Conservation (phyloP, 2,329 filamentous ascomycete genomes). For the Teratosphaeria gauchensis region DNA sequence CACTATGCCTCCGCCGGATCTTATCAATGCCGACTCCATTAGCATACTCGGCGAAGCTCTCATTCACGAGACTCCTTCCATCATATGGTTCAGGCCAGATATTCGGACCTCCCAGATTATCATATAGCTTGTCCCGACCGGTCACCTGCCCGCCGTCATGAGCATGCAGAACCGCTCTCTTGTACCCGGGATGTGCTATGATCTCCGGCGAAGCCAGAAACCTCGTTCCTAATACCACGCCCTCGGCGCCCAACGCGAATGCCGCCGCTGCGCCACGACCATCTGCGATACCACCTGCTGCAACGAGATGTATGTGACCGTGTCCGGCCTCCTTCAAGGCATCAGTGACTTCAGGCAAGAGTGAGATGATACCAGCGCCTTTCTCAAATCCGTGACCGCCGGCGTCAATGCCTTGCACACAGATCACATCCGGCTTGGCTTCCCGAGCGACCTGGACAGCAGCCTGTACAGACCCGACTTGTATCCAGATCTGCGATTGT, state of each 20-base stretch:
- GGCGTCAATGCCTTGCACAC: conserved; percentile 55
- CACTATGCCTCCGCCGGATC: conserved; percentile 36
- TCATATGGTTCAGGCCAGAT: conserved; percentile 51
- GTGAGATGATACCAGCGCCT: conserved; percentile 45
- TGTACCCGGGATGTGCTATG: conserved; percentile 37
- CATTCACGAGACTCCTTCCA: conserved; percentile 49
- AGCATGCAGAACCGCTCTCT: conserved; percentile 36
- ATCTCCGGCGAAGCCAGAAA: conserved; percentile 48
- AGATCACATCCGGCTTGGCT: conserved; percentile 46
- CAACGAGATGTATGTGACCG: conserved; percentile 40
- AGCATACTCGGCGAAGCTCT: conserved; percentile 36
- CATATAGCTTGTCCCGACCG: conserved; percentile 42
- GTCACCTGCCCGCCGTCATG: conserved; percentile 44
- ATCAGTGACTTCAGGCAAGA: conserved; percentile 49
- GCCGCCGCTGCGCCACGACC: conserved; percentile 47
- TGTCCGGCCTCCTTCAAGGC: conserved; percentile 30
- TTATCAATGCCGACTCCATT: conserved; percentile 33
- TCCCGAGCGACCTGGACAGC: conserved; percentile 42
- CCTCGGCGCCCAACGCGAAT: conserved; percentile 43
- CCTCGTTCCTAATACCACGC: conserved; percentile 53
- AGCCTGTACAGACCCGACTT: conserved; percentile 50
- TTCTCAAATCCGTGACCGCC: conserved; percentile 52
- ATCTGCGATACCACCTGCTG: conserved; percentile 52
- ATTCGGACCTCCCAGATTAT: conserved; percentile 46
- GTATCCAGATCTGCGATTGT: conserved; percentile 45